phyloP scores from a whole-genome alignment of 371 early-diverging fungal genomes.

The Parasitella parasitica region DNA sequence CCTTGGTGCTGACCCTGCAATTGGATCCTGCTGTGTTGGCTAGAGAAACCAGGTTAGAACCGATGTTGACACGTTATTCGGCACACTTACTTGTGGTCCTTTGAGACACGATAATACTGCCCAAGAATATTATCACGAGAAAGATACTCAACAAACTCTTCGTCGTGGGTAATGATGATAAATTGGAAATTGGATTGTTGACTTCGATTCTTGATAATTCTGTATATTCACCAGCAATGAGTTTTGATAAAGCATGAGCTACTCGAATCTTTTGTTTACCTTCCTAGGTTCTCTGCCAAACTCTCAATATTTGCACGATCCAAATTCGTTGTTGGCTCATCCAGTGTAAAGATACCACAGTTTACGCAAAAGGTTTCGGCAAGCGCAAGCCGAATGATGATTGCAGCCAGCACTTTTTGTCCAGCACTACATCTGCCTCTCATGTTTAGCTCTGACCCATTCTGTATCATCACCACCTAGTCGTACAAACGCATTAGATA shows the following conservation, averaged over 20 bases:
- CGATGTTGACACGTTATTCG: too few relatives aligned
- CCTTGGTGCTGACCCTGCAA: neutral
- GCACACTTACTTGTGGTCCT: constrained; percentile 60
- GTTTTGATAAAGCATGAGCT: neutral
- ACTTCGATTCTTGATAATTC: constrained; percentile 77
- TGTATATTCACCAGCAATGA: constrained; percentile 17
- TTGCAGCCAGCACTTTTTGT: constrained; percentile 96
- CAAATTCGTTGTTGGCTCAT: constrained; percentile 99
- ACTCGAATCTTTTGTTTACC: constrained; percentile 36
- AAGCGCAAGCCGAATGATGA: constrained; percentile 97
- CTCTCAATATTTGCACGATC: constrained; percentile 94
- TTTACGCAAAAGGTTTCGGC: constrained; percentile 95
- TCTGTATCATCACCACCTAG: constrained; percentile 96
- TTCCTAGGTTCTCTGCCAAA: constrained; percentile 83
- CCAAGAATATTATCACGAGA: constrained; percentile 80
- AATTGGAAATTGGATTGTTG: constrained; percentile 95
- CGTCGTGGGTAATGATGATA: constrained; percentile 99
- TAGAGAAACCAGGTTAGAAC: neutral
- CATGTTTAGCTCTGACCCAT: constrained; percentile 94
- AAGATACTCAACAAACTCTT: constrained; percentile 90
- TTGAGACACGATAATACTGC: constrained; percentile 80
- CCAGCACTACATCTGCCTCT: constrained; percentile 99
- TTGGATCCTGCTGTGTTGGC: constrained; percentile 10
- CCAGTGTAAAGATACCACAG: constrained; percentile 97
- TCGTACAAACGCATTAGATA: neutral